Base-by-base conservation (phyloP, 208 protist species). In the Wallacemonas rigidus region DNA sequence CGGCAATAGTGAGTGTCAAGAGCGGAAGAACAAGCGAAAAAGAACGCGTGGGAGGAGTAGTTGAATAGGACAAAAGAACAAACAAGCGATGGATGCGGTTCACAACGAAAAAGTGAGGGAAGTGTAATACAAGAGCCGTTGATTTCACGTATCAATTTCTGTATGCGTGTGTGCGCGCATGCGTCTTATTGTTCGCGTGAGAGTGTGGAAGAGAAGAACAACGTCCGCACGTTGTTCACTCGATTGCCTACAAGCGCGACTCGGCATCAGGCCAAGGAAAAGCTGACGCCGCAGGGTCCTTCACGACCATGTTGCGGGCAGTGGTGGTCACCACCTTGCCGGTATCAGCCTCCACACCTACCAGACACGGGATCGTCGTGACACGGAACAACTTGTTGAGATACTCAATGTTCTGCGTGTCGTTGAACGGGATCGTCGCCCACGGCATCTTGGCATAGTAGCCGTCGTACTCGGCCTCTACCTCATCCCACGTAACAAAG, bases 381-480 rank as follows among this genome's bases (percentile, higher is more conserved):
- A 85, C 74, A 3, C 51, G 11, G 43, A 88, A 85, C 17, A 44
- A 63, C 39, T 47, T 73, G 38, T 40, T 61, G 17, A 88, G 73
- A 35, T 63, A 54, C 45, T 80, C 50, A 2, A 71, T 43, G 54
- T 69, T 65, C 2, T 51, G 14, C 26, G 45, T 38, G 48, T 71
- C 69, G 2, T 47, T 26, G 56, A 76, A 88, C 44, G 71, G 77
- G 12, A 87, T n/a, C 6, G 76, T 54, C 50, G 72, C 67, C 76
- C 82, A 87, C 39, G 76, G 86, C 80, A 85, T 82, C 68, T 81
- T 77, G 36, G 41, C 65, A 63, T 69, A 87, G 77, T 91, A 88
- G 40, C 45, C 50, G 15, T 72, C 44, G 51, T 79, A 85, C 44
- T 83, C 81, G 7, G 40, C 15, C 62, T 85, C 76, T 9, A 68